Conservation (phyloP, 805 yeast species). For the Candida gorgasii region DNA sequence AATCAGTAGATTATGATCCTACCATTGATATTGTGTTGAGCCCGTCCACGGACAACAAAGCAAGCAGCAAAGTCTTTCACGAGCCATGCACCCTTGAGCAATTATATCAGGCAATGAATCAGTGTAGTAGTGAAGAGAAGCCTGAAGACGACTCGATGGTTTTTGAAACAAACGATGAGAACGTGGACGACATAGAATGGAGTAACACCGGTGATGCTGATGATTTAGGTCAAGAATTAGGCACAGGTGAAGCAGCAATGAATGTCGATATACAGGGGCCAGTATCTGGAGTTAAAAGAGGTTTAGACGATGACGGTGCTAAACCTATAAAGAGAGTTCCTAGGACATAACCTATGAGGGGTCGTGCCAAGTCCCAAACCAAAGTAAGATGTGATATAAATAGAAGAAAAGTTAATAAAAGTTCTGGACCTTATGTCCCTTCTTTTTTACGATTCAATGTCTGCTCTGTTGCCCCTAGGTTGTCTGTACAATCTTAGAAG, state of each 20-base stretch:
- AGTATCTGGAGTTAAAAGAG: constrained; percentile 35
- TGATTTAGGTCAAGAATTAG: constrained; percentile 17
- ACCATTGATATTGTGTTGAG: constrained; percentile 9
- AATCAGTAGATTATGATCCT: constrained; percentile 3
- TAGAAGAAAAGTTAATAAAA: no score
- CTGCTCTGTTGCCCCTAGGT: no score
- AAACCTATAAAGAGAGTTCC: neutral
- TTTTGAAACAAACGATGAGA: constrained; percentile 13
- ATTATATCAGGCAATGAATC: constrained; percentile 33
- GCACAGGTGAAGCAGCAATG: constrained; percentile 37
- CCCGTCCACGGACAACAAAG: neutral
- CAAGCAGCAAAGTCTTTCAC: neutral
- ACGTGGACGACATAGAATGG: constrained; percentile 5
- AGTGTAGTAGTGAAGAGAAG: constrained; percentile 39
- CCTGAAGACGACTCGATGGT: constrained; percentile 25
- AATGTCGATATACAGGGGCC: constrained; percentile 42
- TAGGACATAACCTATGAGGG: no score
- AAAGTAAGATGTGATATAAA: no score
- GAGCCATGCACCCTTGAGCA: neutral
- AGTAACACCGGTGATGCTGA: constrained; percentile 34
- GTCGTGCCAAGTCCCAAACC: no score
- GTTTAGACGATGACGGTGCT: constrained; percentile 20
- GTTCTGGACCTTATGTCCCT: no score
- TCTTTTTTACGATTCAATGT: no score
- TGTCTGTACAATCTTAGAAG: no score